Evolutionary conservation across 306 rosid species (phyloP).

Genomic region (Corylus heterophylla): DNA sequence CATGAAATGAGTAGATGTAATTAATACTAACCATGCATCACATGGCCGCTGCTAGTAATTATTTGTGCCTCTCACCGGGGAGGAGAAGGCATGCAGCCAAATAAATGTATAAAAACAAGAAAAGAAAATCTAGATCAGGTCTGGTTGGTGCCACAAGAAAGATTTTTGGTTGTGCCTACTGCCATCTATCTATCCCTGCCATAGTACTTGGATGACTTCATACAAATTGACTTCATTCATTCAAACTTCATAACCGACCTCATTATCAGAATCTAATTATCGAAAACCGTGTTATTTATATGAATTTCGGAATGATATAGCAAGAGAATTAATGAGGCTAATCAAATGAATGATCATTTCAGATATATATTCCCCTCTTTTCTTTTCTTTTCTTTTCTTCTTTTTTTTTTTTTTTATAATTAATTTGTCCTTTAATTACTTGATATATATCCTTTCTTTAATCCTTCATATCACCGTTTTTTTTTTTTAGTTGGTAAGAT

Average conservation of each 20-base stretch:
- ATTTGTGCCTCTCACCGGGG: background rate
- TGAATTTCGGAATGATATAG: slow-evolving; percentile 8
- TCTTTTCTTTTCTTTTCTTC: too few species aligned
- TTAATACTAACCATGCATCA: slow-evolving; percentile 31
- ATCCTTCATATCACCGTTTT: background rate
- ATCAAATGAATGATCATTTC: slow-evolving; percentile 30
- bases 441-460: slow-evolving; percentile 15
- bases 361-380: background rate
- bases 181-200: slow-evolving; percentile 5
- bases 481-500: slow-evolving; percentile 28
- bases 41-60: slow-evolving; percentile 32
- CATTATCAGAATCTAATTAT: slow-evolving; percentile 53
- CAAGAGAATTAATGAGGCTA: slow-evolving; percentile 23
- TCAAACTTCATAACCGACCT: slow-evolving; percentile 35
- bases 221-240: slow-evolving; percentile 23
- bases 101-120: background rate
- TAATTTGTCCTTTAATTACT: background rate
- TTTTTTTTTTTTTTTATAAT: too few species aligned
- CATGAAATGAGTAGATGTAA: slow-evolving; percentile 12
- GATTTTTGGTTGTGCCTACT: slow-evolving; percentile 37
- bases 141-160: slow-evolving; percentile 15
- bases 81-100: background rate
- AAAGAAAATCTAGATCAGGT: slow-evolving; percentile 7
- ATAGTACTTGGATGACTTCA: slow-evolving; percentile 20
- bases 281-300: slow-evolving; percentile 33